These are phyloP conservation scores for Pythium sukuiense DNA, from an alignment of 352 stramenopile genomes.

Conservation along the genomic window DNA sequence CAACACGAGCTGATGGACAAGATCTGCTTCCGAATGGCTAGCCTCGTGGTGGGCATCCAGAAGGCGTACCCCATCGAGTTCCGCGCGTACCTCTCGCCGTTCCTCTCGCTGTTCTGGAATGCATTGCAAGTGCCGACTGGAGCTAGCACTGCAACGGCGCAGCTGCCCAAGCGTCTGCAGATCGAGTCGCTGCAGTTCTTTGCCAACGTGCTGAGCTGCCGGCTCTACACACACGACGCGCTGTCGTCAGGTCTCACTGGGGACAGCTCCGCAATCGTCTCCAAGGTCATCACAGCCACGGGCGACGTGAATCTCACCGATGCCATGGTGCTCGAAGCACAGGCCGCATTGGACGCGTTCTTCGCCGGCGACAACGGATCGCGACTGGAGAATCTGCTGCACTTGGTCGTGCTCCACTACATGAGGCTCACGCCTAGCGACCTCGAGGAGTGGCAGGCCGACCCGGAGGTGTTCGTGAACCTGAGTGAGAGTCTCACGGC, in stretches of 20 bases:
- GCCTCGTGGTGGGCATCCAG: conserved; percentile 67
- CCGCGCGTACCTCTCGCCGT: conserved; percentile 68
- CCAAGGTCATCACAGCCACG: conserved; percentile 81
- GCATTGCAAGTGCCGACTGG: conserved; percentile 36
- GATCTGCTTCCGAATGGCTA: conserved; percentile 59
- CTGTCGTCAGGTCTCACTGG: conserved; percentile 39
- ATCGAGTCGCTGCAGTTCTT: conserved; percentile 83
- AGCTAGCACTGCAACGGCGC: not conserved
- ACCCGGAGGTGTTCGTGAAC: conserved; percentile 66
- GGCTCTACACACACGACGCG: conserved; percentile 77
- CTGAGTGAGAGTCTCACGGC: conserved; percentile 77
- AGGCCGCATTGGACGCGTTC: conserved; percentile 55
- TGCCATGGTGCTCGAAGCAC: conserved; percentile 74
- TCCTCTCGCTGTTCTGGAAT: conserved; percentile 68
- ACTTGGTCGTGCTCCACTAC: conserved; percentile 75
- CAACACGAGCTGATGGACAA: conserved; percentile 47
- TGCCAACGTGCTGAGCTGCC: conserved; percentile 76
- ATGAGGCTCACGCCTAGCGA: conserved; percentile 62
- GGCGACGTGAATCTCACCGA: conserved; percentile 76
- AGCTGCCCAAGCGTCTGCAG: conserved; percentile 37
- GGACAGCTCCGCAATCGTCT: conserved; percentile 40
- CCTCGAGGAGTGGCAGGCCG: conserved; percentile 66
- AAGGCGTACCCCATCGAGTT: conserved; percentile 86
- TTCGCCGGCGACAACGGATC: conserved; percentile 33
- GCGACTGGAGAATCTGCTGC: conserved; percentile 55